Conservation (phyloP, 495 filamentous ascomycete species). For the Collariella sp. region DNA sequence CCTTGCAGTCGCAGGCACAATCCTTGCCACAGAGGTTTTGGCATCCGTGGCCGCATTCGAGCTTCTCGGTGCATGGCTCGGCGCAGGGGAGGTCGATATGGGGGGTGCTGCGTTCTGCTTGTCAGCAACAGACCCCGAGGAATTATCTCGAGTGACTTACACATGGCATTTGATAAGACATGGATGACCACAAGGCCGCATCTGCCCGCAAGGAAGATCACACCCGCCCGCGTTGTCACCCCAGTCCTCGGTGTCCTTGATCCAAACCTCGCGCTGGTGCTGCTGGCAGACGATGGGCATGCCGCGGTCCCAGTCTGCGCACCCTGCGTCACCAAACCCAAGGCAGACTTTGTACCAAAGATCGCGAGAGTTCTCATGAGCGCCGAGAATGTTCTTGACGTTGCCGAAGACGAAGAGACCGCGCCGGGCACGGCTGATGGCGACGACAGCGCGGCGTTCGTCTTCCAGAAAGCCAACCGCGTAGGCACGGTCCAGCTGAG, state of each 20-base stretch:
- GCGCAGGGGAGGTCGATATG: conserved; percentile 57
- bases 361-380: conserved; percentile 28
- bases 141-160: conserved; percentile 20
- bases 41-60: conserved; percentile 59
- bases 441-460: conserved; percentile 76
- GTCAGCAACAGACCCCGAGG: conserved; percentile 5
- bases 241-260: conserved; percentile 44
- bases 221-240: conserved; percentile 54
- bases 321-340: conserved; percentile 25
- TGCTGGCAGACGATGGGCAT: conserved; percentile 36
- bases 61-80: conserved; percentile 45
- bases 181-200: conserved; percentile 34
- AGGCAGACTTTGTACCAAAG: conserved; percentile 33
- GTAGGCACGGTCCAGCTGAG: conserved; percentile 12
- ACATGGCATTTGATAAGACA: conserved; percentile 41
- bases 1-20: conserved; percentile 30
- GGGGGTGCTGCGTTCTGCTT: conserved; percentile 47
- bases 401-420: conserved; percentile 90
- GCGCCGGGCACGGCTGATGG: conserved; percentile 74
- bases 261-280: conserved; percentile 29
- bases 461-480: conserved; percentile 64
- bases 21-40: conserved; percentile 31
- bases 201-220: conserved; percentile 38
- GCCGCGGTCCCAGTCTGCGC: conserved; percentile 14
- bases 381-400: conserved; percentile 40